Conservation (phyloP, 352 stramenopile genomes). For the Pythium insidiosum region DNA sequence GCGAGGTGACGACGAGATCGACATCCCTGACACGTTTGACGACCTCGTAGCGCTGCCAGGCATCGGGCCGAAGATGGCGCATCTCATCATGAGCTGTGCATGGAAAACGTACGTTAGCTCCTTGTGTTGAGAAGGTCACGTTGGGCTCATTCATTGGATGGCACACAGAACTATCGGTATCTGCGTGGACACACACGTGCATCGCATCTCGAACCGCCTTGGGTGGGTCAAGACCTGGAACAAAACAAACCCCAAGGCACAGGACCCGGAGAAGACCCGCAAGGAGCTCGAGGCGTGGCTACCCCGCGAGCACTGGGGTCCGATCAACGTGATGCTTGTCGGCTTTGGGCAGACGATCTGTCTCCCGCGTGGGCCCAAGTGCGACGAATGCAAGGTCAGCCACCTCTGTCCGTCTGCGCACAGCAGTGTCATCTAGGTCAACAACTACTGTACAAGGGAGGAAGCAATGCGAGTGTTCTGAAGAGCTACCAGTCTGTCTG, state of each 20-base stretch:
- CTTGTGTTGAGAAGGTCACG: too few species aligned
- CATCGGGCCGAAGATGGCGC: constrained; percentile 96
- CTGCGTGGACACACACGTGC: constrained; percentile 96
- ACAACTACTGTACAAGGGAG: neutral
- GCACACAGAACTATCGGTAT: constrained; percentile 86
- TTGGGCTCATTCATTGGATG: too few species aligned
- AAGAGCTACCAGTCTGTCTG: too few species aligned
- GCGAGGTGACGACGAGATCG: constrained; percentile 28
- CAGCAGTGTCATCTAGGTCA: constrained; percentile 7
- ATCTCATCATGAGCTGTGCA: constrained; percentile 91
- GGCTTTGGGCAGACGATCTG: constrained; percentile 95
- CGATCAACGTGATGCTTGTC: constrained; percentile 92
- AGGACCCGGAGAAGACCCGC: constrained; percentile 91
- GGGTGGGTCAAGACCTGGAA: constrained; percentile 91
- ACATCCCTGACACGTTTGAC: constrained; percentile 90
- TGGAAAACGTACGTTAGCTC: constrained; percentile 80
- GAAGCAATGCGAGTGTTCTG: too few species aligned
- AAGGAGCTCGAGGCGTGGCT: constrained; percentile 93
- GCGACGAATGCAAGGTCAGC: constrained; percentile 55
- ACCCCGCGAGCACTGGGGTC: constrained; percentile 81
- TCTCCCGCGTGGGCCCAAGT: constrained; percentile 58
- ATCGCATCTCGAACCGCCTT: constrained; percentile 94
- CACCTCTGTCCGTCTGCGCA: constrained; percentile 61
- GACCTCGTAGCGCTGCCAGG: constrained; percentile 88
- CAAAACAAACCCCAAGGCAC: constrained; percentile 62